A percentile compares a stretch with the other conserved stretches of the same genome.
Conservation (phyloP, 371 early-diverging fungal genomes). For the Dinochytrium kinnereticum region DNA sequence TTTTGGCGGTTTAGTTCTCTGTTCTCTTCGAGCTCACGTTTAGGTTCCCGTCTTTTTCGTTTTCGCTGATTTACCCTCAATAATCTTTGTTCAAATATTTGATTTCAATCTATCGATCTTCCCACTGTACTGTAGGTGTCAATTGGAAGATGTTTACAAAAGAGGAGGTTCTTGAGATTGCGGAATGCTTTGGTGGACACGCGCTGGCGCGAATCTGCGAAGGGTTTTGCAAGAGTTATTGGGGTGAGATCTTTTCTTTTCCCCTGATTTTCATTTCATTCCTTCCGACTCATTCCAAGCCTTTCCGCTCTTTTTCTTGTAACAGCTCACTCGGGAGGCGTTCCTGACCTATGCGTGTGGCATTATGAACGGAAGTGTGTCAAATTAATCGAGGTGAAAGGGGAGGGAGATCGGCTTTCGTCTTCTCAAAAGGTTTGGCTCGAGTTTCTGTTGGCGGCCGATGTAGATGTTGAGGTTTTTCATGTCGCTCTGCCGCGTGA, state of each 20-base stretch:
- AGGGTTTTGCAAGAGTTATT: conserved; percentile 40
- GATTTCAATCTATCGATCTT: too few species aligned
- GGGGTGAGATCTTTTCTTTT: conserved; percentile 22
- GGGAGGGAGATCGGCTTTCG: conserved; percentile 43
- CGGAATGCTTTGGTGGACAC: conserved; percentile 39
- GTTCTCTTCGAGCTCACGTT: too few species aligned
- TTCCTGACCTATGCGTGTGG: conserved; percentile 53
- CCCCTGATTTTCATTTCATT: neutral
- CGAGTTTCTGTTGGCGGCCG: conserved; percentile 30
- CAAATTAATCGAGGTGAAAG: conserved; percentile 50
- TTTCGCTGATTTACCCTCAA: too few species aligned
- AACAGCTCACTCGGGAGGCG: conserved; percentile 40
- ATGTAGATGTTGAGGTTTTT: conserved; percentile 34
- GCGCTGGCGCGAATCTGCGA: conserved; percentile 39
- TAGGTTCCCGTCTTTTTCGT: too few species aligned
- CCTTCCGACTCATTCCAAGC: neutral
- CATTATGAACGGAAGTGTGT: conserved; percentile 31
- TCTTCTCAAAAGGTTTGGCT: conserved; percentile 43
- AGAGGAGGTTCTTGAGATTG: conserved; percentile 40
- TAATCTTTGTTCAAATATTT: too few species aligned
- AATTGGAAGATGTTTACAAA: conserved; percentile 40
- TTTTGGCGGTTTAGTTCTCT: neutral
- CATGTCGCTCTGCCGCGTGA: conserved; percentile 11
- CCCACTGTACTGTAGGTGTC: conserved; percentile 34
- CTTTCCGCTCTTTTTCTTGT: neutral